Evolutionary conservation across 2,329 filamentous ascomycete species (phyloP).

Genomic region (Aspergillus sp.): DNA sequence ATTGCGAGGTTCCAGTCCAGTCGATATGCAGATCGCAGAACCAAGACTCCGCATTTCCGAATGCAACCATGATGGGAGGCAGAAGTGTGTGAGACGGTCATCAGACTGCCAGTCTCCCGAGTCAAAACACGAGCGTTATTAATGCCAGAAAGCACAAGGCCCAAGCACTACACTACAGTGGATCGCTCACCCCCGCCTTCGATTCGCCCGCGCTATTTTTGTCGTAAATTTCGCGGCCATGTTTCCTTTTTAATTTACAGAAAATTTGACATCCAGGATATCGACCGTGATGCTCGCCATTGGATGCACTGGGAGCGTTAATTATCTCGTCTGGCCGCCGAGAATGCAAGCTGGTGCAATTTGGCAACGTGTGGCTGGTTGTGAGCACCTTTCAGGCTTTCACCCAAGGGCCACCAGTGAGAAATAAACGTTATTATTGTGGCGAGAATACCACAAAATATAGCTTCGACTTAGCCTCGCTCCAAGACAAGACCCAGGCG

Average conservation of each 20-base stretch:
- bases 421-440: neutral
- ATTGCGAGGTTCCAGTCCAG: constrained; percentile 10
- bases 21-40: constrained; percentile 6
- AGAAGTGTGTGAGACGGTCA: neutral
- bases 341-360: neutral
- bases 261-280: too few relatives aligned
- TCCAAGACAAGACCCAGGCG: constrained; percentile 3
- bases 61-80: constrained; percentile 1
- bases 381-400: constrained; percentile 6
- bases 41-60: neutral
- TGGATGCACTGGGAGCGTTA: too few relatives aligned
- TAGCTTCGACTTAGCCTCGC: constrained; percentile 5
- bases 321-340: neutral
- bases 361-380: constrained; percentile 2
- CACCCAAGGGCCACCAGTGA: constrained; percentile 9
- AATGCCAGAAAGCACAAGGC: neutral
- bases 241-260: too few relatives aligned
- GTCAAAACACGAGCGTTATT: neutral
- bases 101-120: neutral
- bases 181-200: constrained; percentile 11
- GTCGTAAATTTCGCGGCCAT: neutral
- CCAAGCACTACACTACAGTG: too few relatives aligned
- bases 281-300: too few relatives aligned
- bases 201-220: constrained; percentile 1
- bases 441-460: neutral